Percentiles rank a stretch among this genome's conserved stretches.
These are phyloP conservation scores for Leccinum subrobustum DNA, from an alignment of 1,284 basidiomycete species.

Conservation along the genomic window DNA sequence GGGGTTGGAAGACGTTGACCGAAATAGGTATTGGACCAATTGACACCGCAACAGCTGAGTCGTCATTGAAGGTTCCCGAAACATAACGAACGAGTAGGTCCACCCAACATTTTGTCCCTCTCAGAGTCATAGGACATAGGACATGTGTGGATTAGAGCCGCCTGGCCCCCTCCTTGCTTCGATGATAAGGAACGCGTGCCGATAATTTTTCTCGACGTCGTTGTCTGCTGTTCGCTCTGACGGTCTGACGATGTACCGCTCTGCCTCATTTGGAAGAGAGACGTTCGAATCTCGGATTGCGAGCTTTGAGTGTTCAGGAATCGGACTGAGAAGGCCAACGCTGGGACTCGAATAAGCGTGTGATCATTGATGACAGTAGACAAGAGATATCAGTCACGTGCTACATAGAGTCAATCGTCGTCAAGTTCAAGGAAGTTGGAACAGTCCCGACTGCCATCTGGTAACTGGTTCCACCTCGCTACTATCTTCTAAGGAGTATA, in stretches of 20 bases:
- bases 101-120: conserved; percentile 91
- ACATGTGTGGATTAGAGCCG: too few relatives aligned
- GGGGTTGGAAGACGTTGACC: conserved; percentile 23
- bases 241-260: conserved; percentile 59
- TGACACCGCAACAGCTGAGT: conserved; percentile 36
- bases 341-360: conserved; percentile 27
- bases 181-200: conserved; percentile 96
- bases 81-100: conserved; percentile 88
- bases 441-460: too few relatives aligned
- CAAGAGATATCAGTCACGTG: too few relatives aligned
- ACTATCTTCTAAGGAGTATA: too few relatives aligned
- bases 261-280: conserved; percentile 71
- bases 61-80: conserved; percentile 69
- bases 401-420: too few relatives aligned
- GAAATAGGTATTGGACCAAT: conserved; percentile 30
- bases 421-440: too few relatives aligned
- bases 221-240: conserved; percentile 43
- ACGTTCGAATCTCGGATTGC: conserved; percentile 58
- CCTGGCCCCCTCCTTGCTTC: conserved; percentile 79
- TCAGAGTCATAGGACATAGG: conserved; percentile 79
- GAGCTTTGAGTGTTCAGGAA: conserved; percentile 28
- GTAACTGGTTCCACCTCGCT: too few relatives aligned
- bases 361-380: background rate
- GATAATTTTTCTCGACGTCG: conserved; percentile 90
- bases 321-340: conserved; percentile 29